A percentile compares a stretch with the other conserved stretches of the same genome.
phyloP scores from a whole-genome alignment of 2,329 filamentous ascomycete genomes.

The Zopfia rhizophila region DNA sequence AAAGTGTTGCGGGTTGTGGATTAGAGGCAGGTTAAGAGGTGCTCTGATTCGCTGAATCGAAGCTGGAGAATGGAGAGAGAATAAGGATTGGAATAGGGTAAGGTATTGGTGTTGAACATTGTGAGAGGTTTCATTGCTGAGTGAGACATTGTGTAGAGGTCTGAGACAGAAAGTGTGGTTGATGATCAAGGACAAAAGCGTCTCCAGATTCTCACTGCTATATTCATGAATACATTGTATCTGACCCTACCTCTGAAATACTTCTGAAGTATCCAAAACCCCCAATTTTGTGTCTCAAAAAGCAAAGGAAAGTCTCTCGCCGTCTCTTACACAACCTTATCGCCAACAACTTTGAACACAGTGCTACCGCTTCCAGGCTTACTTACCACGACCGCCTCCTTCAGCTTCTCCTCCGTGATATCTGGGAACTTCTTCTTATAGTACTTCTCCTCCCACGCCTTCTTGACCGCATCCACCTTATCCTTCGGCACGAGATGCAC shows the following conservation, averaged over 20 bases:
- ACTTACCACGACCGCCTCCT: slow-evolving; percentile 86
- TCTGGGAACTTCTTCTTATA: slow-evolving; percentile 77
- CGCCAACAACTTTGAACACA: slow-evolving; percentile 46
- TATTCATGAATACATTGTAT: background rate
- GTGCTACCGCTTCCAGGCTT: slow-evolving; percentile 79
- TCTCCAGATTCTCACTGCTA: too few relatives aligned
- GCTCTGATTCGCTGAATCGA: too few relatives aligned
- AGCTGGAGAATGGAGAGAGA: too few relatives aligned
- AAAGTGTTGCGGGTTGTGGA: too few relatives aligned
- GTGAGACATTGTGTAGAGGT: background rate
- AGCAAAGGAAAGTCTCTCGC: background rate
- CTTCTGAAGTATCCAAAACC: background rate
- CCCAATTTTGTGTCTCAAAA: background rate
- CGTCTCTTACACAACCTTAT: slow-evolving; percentile 36
- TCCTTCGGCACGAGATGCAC: slow-evolving; percentile 90
- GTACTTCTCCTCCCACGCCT: slow-evolving; percentile 83
- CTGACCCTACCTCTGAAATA: background rate
- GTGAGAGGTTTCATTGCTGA: too few relatives aligned
- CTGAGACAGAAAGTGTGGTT: too few relatives aligned
- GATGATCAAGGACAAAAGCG: too few relatives aligned
- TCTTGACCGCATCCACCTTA: slow-evolving; percentile 80
- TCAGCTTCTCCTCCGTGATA: slow-evolving; percentile 76
- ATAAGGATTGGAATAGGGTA: too few relatives aligned
- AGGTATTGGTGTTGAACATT: too few relatives aligned
- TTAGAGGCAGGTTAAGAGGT: too few relatives aligned